Evolutionary conservation across 352 stramenopile genomes (phyloP).

Genomic region (Phytophthora multivora): DNA sequence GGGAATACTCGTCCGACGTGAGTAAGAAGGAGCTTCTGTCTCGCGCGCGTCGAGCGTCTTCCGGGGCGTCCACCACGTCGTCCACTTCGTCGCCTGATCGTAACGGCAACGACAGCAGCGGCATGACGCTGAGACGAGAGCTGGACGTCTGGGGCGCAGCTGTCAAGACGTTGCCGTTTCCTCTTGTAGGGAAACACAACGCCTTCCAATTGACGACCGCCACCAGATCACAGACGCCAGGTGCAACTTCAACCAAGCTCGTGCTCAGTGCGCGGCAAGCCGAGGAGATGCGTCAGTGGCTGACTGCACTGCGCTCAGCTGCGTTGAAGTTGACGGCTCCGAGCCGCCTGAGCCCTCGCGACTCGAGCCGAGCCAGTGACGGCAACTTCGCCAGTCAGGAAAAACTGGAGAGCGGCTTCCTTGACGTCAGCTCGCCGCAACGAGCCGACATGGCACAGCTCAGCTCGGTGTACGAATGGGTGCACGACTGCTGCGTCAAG

Average conservation of each 20-base stretch:
- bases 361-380: conserved; percentile 20
- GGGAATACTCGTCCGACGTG: conserved; percentile 51
- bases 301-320: conserved; percentile 35
- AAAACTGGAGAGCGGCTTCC: conserved; percentile 33
- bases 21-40: conserved; percentile 17
- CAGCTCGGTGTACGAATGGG: conserved; percentile 59
- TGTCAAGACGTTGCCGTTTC: conserved; percentile 57
- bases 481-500: conserved; percentile 55
- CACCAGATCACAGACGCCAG: conserved; percentile 8
- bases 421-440: conserved; percentile 38
- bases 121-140: conserved; percentile 58
- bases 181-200: conserved; percentile 45
- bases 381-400: neutral
- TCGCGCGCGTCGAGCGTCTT: conserved; percentile 12
- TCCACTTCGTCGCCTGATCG: conserved; percentile 15
- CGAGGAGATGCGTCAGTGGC: conserved; percentile 55
- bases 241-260: conserved; percentile 22
- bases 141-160: conserved; percentile 38
- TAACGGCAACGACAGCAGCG: conserved; percentile 26
- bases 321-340: conserved; percentile 20
- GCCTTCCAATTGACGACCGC: conserved; percentile 59
- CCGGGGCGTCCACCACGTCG: conserved; percentile 13
- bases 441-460: conserved; percentile 44
- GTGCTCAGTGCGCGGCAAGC: conserved; percentile 53
- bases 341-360: conserved; percentile 10